A percentile compares a stretch with the other conserved stretches of the same genome.
phyloP scores from a whole-genome alignment of 73 alveolate genomes.

The Tetrahymena borealis region DNA sequence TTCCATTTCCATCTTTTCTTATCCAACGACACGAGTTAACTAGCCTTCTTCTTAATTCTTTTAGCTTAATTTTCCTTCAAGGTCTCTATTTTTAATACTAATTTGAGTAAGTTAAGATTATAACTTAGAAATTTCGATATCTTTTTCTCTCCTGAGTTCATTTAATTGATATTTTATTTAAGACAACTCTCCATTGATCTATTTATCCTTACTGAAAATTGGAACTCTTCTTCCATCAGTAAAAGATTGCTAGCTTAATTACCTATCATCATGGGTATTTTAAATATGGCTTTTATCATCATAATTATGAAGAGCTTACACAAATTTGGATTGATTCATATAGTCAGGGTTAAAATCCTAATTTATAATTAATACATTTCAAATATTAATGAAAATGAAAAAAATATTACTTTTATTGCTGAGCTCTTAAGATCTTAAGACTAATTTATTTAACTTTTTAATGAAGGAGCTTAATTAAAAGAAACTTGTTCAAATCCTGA shows the following conservation, averaged over 20 bases:
- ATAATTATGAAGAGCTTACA: neutral
- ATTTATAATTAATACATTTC: neutral
- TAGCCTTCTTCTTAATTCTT: neutral
- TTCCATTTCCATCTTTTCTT: neutral
- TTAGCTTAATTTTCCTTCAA: neutral
- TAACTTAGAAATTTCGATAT: neutral
- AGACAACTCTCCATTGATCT: neutral
- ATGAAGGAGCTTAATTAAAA: neutral
- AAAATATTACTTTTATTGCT: neutral
- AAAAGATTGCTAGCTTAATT: neutral
- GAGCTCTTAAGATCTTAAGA: neutral
- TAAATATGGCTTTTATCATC: neutral
- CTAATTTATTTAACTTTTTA: neutral
- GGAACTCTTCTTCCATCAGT: neutral
- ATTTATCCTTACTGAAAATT: neutral
- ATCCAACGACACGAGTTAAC: neutral
- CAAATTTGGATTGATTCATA: neutral
- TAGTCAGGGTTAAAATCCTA: neutral
- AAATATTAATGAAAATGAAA: neutral
- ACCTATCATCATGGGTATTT: neutral
- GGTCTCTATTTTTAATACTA: neutral
- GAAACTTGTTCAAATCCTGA: neutral
- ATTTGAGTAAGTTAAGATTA: neutral
- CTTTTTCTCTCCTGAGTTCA: neutral
- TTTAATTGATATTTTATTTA: neutral